Conservation (phyloP, 441 rosid species). For the Gossypium trilobum region DNA sequence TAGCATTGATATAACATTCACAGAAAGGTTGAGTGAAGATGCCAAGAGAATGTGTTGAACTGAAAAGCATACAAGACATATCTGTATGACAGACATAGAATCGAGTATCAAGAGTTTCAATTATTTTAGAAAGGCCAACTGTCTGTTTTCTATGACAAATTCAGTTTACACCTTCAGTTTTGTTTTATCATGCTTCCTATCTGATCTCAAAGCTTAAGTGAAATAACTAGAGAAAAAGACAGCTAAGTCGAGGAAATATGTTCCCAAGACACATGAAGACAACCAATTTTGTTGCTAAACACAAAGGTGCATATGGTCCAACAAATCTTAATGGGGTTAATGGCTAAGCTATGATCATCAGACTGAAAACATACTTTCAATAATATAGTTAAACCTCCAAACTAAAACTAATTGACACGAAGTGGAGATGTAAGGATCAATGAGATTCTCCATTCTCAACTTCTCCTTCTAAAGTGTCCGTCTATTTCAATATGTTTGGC, state of each 20-base stretch:
- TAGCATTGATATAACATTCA: background rate
- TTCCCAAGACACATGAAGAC: background rate
- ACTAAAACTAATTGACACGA: background rate
- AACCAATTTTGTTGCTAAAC: background rate
- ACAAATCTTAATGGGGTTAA: background rate
- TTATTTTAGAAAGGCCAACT: background rate
- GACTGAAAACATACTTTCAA: background rate
- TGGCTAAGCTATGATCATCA: background rate
- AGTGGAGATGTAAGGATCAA: background rate
- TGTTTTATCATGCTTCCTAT: background rate
- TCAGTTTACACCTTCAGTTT: background rate
- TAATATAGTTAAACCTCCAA: background rate
- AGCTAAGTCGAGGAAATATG: constrained; percentile 6
- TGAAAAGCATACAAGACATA: background rate
- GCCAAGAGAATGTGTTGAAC: constrained; percentile 1
- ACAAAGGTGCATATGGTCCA: background rate
- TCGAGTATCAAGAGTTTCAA: background rate
- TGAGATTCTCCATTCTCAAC: no score
- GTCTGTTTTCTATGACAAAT: background rate
- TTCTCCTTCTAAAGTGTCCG: no score
- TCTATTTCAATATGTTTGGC: no score
- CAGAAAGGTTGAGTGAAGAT: background rate
- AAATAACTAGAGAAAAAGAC: background rate
- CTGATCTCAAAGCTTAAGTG: background rate
- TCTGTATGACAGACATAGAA: background rate